Evolutionary conservation across 768 basidiomycete genomes (phyloP), one percentile per base, ranked within the genome.

Genomic region (Cystobasidium onofrii): DNA sequence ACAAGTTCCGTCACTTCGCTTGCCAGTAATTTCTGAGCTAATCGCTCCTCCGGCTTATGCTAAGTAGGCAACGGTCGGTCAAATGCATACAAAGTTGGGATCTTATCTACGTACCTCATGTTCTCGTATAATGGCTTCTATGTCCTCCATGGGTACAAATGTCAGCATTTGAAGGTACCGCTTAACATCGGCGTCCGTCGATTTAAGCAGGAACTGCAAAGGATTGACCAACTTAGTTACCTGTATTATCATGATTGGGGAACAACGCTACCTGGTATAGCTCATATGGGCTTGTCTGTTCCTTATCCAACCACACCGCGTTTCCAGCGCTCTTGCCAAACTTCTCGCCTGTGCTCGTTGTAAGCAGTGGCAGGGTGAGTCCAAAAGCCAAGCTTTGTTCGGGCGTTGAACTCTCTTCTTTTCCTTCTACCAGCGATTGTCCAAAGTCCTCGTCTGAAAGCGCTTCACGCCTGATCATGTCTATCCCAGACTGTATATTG

Each of bases 271-370:
- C 95, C 84, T 99, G 96, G 79, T 97, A 98, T 78, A 99, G 92
- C 76, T 97, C 94, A 77, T 90, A 90, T 23, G 90, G 85, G 76
- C 89, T 90, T 1, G 95, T 98, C 79, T 90, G 80, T 15, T 82
- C 78, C 31, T 86, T 83, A 80, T 96, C 88, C 43, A 99, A 83
- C 90, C 95, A 97, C 0, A 99, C 83, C 0, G 95, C 95, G 78
- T 97, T 98, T 1, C 95, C 94, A 0, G 91, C 89, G 77, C 90
- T 93, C 84, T 99, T 99, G 7, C 95, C 96, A 81, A 98, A 95
- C 83, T 99, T 99, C 79, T 91, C 90, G 0, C 96, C 96, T 0
- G 85, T 85, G 0, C 90, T 84, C 0, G 91, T 94, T 13, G 92
- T 94, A 46, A 99, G 84, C 29, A 99, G 83, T n/a, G 94, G 95